Evolutionary conservation across 139 green algal species (phyloP).

Genomic region (Coelastrella sp.): DNA sequence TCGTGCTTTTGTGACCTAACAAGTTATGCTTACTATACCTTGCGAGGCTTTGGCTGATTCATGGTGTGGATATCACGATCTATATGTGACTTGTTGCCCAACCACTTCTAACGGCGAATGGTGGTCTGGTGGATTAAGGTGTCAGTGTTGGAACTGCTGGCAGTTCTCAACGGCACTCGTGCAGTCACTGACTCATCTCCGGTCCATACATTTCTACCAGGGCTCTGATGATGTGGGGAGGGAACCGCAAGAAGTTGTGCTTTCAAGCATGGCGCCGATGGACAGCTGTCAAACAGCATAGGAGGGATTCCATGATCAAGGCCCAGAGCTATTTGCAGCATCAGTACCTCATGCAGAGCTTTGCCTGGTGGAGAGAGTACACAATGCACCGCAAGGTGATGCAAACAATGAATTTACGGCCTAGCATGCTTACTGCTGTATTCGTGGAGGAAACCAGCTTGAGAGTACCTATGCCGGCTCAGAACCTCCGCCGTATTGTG

Average conservation of each 20-base stretch:
- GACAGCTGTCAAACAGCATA: conserved; percentile 24
- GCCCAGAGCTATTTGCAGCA: conserved; percentile 34
- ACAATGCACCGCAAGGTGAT: not conserved
- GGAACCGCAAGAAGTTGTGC: conserved; percentile 38
- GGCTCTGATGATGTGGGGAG: conserved; percentile 33
- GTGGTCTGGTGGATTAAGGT: no score
- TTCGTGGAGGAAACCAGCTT: not conserved
- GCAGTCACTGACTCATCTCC: no score
- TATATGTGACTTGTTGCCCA: no score
- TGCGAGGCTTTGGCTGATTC: no score
- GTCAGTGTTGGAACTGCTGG: no score
- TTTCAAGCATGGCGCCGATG: conserved; percentile 38
- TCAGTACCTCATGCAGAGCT: not conserved
- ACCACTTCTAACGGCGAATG: no score
- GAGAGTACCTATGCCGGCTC: not conserved
- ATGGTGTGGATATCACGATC: no score
- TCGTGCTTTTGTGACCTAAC: no score
- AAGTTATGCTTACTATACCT: not conserved
- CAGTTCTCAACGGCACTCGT: no score
- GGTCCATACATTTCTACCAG: no score
- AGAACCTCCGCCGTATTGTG: not conserved
- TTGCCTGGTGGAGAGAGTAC: conserved; percentile 5
- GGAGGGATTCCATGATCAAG: not conserved
- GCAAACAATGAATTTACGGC: not conserved
- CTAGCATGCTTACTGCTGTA: not conserved